These are phyloP conservation scores for Prunus armeniaca DNA, from an alignment of 306 rosid species.

Conservation along the genomic window DNA sequence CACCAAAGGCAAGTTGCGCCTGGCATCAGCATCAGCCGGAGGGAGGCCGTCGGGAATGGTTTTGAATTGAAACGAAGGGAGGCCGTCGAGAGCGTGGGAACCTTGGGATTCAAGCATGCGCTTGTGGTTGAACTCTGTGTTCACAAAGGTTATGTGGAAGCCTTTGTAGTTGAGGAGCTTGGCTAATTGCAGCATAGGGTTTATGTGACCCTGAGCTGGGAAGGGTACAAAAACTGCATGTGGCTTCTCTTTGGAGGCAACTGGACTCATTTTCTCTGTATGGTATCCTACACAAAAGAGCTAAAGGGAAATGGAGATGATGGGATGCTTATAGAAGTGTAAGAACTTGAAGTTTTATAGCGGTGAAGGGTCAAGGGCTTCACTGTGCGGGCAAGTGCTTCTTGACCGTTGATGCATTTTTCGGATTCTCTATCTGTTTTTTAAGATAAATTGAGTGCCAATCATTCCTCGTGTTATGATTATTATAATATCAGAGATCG, in stretches of 20 bases:
- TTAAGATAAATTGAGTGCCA: no score
- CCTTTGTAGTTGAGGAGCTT: conserved; percentile 36
- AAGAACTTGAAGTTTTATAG: neutral
- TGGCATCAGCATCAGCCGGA: conserved; percentile 14
- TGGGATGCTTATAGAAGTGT: no score
- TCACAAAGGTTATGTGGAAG: conserved; percentile 39
- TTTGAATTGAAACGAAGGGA: conserved; percentile 29
- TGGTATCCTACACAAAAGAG: neutral
- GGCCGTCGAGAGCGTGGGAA: conserved; percentile 23
- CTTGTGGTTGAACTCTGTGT: conserved; percentile 35
- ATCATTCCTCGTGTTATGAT: no score
- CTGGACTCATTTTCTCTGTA: neutral
- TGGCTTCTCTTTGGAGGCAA: neutral
- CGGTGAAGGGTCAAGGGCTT: no score
- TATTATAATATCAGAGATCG: no score
- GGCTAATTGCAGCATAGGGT: conserved; percentile 34
- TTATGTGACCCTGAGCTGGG: conserved; percentile 43
- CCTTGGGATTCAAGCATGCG: conserved; percentile 35
- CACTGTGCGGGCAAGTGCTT: no score
- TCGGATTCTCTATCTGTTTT: no score
- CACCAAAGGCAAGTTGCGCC: conserved; percentile 23
- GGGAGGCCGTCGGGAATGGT: conserved; percentile 39
- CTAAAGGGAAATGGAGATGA: no score
- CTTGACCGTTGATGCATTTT: no score
- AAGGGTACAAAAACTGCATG: conserved; percentile 28